phyloP scores from a whole-genome alignment of 139 green algal genomes.

The Choricystis sp. region DNA sequence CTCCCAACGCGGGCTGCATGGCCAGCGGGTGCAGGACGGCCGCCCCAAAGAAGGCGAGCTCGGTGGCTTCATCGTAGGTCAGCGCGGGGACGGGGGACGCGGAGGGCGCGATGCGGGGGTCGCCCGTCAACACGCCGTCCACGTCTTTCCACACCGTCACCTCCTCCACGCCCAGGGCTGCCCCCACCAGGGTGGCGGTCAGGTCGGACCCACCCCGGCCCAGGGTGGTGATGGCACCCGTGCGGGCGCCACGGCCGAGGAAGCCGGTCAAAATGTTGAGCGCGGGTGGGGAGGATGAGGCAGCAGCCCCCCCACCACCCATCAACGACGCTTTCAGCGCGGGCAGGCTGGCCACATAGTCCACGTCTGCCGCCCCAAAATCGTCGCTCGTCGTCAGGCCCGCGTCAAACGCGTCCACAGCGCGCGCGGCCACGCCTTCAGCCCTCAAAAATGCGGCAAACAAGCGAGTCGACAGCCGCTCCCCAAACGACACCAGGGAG shows the following conservation, averaged over 20 bases:
- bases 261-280: conserved; percentile 93
- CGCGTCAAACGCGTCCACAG: conserved; percentile 77
- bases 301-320: neutral
- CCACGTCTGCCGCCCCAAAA: conserved; percentile 42
- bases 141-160: conserved; percentile 99
- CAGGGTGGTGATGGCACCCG: conserved; percentile 86
- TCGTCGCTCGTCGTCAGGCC: conserved; percentile 84
- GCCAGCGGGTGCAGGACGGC: conserved; percentile 88
- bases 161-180: conserved; percentile 59
- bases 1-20: conserved; percentile 84
- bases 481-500: conserved; percentile 91
- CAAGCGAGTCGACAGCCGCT: conserved; percentile 87
- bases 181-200: conserved; percentile 84
- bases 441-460: conserved; percentile 66
- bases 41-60: conserved; percentile 96
- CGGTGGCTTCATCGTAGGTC: conserved; percentile 94
- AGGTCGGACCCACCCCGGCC: conserved; percentile 88
- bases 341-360: conserved; percentile 32
- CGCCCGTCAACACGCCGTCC: conserved; percentile 87
- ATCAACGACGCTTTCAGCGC: conserved; percentile 21
- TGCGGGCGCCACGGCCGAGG: conserved; percentile 51
- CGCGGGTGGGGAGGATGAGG: neutral
- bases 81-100: conserved; percentile 70
- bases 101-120: conserved; percentile 56
- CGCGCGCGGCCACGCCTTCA: conserved; percentile 41